Conservation (phyloP, 805 yeast genomes). For the Metschnikowia baotianmanensis region DNA sequence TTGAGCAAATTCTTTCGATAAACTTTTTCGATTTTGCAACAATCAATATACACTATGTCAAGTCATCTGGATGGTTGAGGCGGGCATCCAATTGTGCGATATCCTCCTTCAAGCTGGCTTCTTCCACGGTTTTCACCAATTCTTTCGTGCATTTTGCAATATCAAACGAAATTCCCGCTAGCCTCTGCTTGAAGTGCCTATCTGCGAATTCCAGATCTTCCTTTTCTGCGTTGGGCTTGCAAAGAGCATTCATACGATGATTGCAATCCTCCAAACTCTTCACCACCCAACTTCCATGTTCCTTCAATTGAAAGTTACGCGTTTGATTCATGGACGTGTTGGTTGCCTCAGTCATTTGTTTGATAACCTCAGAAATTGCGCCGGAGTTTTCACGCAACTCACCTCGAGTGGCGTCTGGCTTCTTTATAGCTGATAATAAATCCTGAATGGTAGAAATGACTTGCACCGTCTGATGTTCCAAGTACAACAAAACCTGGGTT, state of each 20-base stretch:
- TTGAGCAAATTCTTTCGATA: conserved; percentile 33
- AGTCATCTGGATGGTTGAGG: conserved; percentile 37
- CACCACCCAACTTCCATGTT: conserved; percentile 90
- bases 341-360: conserved; percentile 88
- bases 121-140: conserved; percentile 92
- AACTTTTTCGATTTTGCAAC: neutral
- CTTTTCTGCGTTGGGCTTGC: conserved; percentile 43
- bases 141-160: conserved; percentile 96
- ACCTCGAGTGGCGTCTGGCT: conserved; percentile 73
- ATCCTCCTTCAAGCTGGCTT: conserved; percentile 84
- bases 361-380: conserved; percentile 75
- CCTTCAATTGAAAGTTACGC: conserved; percentile 77
- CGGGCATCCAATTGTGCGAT: conserved; percentile 77
- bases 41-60: conserved; percentile 10
- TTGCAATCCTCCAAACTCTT: conserved; percentile 82
- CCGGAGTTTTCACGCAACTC: conserved; percentile 67
- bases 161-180: conserved; percentile 95
- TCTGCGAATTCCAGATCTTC: conserved; percentile 71
- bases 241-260: conserved; percentile 73
- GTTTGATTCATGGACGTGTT: conserved; percentile 85
- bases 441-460: conserved; percentile 89
- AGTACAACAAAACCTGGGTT: conserved; percentile 74
- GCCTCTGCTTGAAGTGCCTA: conserved; percentile 84
- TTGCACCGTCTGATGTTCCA: conserved; percentile 91
- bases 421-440: conserved; percentile 70